A percentile compares a stretch with the other conserved stretches of the same genome.
These are phyloP conservation scores for Euphorbia schlechtendalii DNA, from an alignment of 441 rosid genomes.

Conservation along the genomic window DNA sequence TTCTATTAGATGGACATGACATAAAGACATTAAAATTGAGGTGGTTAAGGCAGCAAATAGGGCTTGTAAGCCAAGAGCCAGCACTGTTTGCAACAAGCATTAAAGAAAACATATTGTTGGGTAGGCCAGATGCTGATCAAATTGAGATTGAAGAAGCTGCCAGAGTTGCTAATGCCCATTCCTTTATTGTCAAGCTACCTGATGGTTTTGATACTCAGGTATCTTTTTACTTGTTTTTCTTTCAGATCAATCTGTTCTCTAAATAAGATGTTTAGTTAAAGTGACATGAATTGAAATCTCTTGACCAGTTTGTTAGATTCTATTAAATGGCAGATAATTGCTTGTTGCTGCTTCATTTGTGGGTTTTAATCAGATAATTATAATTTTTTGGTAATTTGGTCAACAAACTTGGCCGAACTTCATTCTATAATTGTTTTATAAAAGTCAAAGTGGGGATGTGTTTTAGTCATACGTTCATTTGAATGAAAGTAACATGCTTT, in stretches of 20 bases:
- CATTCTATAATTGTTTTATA: slow-evolving; percentile 22
- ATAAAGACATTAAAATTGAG: slow-evolving; percentile 68
- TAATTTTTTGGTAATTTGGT: slow-evolving; percentile 33
- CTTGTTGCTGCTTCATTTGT: slow-evolving; percentile 10
- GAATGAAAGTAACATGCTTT: slow-evolving; percentile 63
- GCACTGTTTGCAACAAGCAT: slow-evolving; percentile 93
- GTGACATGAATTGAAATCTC: slow-evolving; percentile 37
- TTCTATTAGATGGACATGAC: slow-evolving; percentile 82
- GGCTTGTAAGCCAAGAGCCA: slow-evolving; percentile 98
- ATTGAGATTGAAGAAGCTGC: slow-evolving; percentile 95
- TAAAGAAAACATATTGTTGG: slow-evolving; percentile 87
- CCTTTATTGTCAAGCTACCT: slow-evolving; percentile 87
- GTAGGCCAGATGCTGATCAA: slow-evolving; percentile 81
- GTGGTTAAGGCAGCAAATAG: slow-evolving; percentile 96
- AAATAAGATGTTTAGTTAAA: slow-evolving; percentile 21
- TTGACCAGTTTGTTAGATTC: slow-evolving; percentile 29
- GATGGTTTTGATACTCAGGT: slow-evolving; percentile 98
- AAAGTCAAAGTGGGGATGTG: slow-evolving; percentile 38
- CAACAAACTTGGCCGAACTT: slow-evolving; percentile 37
- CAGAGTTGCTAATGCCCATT: slow-evolving; percentile 97
- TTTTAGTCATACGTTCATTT: slow-evolving; percentile 47
- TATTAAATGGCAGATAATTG: slow-evolving; percentile 21
- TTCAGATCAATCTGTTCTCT: no score
- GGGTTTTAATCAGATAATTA: slow-evolving; percentile 12
- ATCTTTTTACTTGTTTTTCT: not conserved